These are phyloP conservation scores for Micromonas pusilla DNA, from an alignment of 139 green algal species.

Conservation along the genomic window DNA sequence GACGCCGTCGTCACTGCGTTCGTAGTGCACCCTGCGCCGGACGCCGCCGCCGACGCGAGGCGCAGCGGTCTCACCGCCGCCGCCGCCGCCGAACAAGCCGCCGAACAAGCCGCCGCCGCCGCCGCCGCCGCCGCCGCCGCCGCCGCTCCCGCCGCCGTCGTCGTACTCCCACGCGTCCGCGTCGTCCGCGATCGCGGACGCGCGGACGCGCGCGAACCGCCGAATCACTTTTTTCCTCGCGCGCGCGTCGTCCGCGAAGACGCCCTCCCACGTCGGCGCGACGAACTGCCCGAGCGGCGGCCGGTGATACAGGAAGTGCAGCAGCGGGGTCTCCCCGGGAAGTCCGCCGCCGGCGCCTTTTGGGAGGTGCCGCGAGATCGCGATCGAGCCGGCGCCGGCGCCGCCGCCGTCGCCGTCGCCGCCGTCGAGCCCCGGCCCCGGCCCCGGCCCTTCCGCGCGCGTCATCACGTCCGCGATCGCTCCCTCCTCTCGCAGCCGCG, in stretches of 20 bases:
- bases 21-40: constrained; percentile 4
- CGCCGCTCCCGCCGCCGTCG: too few species aligned
- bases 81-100: background rate
- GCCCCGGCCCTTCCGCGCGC: constrained; percentile 17
- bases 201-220: background rate
- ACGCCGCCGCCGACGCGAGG: background rate
- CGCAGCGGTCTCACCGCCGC: too few species aligned
- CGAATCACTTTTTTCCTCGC: background rate
- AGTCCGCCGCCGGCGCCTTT: constrained; percentile 34
- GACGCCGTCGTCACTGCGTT: background rate
- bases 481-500: background rate
- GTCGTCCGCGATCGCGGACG: background rate
- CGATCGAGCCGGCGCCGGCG: background rate
- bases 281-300: constrained; percentile 28
- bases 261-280: background rate
- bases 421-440: constrained; percentile 4
- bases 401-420: constrained; percentile 10
- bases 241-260: background rate
- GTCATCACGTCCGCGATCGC: background rate
- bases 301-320: constrained; percentile 43
- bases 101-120: too few species aligned
- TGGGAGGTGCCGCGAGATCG: background rate
- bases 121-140: background rate
- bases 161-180: background rate
- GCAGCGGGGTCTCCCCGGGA: constrained; percentile 46